phyloP scores from a whole-genome alignment of 2,329 filamentous ascomycete species.

The Cladosporium sp. region DNA sequence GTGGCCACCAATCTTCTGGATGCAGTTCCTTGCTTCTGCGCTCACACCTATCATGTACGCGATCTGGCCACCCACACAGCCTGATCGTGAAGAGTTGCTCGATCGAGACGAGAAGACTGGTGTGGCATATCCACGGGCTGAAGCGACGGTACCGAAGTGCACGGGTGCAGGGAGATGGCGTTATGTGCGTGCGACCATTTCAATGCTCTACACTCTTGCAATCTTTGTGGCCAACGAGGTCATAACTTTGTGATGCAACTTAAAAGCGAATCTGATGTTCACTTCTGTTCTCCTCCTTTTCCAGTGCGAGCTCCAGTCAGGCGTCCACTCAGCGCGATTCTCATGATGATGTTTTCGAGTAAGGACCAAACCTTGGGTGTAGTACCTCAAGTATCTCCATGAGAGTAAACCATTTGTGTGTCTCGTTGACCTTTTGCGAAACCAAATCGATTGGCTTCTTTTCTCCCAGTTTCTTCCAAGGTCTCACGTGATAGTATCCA shows the following conservation, averaged over 20 bases:
- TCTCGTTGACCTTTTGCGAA: neutral
- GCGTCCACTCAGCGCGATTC: too few species aligned
- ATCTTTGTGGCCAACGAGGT: conserved; percentile 3
- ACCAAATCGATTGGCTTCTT: neutral
- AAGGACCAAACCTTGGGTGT: neutral
- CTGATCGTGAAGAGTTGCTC: conserved; percentile 56
- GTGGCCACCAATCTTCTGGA: conserved; percentile 58
- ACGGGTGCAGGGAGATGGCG: neutral
- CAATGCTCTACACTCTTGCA: neutral
- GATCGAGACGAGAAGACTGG: conserved; percentile 52
- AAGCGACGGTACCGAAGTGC: neutral
- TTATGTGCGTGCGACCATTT: neutral
- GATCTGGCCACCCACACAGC: conserved; percentile 36
- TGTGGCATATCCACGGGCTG: conserved; percentile 44
- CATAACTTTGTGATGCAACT: neutral
- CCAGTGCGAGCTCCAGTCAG: too few species aligned
- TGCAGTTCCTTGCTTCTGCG: conserved; percentile 25
- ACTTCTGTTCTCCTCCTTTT: neutral
- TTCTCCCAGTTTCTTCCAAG: neutral
- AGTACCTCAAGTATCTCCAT: neutral
- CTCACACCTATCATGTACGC: conserved; percentile 10
- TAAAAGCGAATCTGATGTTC: too few species aligned
- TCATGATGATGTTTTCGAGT: neutral
- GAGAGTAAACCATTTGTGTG: neutral
- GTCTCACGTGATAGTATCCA: neutral